Percentiles rank a stretch among this genome's conserved stretches.
phyloP scores from a whole-genome alignment of 2,329 filamentous ascomycete species.

The Neocucurbitaria cava region DNA sequence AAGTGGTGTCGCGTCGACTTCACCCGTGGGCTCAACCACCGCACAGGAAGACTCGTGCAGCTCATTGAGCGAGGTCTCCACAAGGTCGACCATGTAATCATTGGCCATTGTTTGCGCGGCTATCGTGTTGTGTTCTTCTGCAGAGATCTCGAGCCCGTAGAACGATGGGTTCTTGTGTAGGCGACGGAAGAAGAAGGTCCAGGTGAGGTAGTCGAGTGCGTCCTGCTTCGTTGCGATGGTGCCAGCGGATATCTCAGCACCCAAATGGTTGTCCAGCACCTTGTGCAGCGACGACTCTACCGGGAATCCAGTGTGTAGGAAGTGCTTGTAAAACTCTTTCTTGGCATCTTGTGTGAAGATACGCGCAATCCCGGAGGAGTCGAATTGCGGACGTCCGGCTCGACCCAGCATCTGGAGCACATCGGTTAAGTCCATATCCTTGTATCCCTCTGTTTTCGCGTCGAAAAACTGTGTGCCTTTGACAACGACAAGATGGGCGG shows the following conservation, averaged over 20 bases:
- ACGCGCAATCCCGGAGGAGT: conserved; percentile 91
- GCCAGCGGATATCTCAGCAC: conserved; percentile 91
- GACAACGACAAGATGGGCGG: conserved; percentile 94
- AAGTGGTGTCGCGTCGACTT: conserved; percentile 86
- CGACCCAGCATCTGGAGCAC: conserved; percentile 97
- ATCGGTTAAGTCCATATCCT: conserved; percentile 98
- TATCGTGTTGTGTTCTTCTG: conserved; percentile 89
- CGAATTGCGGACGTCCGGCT: conserved; percentile 94
- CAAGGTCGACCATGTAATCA: conserved; percentile 92
- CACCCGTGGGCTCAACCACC: conserved; percentile 80
- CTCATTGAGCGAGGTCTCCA: conserved; percentile 83
- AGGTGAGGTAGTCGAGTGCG: conserved; percentile 94
- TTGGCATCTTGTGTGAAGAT: conserved; percentile 98
- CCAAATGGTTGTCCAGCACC: conserved; percentile 94
- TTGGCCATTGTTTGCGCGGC: conserved; percentile 87
- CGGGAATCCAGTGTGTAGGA: conserved; percentile 95
- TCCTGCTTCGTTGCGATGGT: conserved; percentile 96
- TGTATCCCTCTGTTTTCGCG: conserved; percentile 96
- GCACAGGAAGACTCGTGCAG: conserved; percentile 86
- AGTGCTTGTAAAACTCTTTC: conserved; percentile 99
- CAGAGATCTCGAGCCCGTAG: conserved; percentile 92
- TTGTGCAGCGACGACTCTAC: conserved; percentile 97
- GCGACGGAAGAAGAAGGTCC: conserved; percentile 99
- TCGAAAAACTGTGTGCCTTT: conserved; percentile 99
- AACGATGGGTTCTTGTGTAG: conserved; percentile 98